A percentile compares a stretch with the other conserved stretches of the same genome.
Conservation (phyloP, 441 rosid species). For the Pelargonium myrrhifolium region DNA sequence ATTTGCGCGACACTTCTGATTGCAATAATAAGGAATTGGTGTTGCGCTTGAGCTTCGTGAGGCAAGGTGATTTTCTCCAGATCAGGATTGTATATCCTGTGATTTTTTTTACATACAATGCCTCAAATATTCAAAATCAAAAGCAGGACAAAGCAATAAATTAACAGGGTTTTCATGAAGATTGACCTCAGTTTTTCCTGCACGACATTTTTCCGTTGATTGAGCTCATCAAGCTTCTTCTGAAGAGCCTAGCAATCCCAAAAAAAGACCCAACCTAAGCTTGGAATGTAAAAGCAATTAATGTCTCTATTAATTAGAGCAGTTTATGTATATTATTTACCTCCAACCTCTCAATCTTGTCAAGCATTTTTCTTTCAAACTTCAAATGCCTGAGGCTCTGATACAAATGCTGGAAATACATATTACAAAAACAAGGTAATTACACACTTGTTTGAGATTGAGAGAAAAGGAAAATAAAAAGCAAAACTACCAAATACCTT, state of each 20-base stretch:
- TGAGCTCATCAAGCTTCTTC: conserved; percentile 15
- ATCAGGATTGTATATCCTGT: conserved; percentile 24
- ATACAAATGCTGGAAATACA: conserved; percentile 15
- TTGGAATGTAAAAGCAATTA: neutral
- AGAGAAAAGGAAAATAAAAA: neutral
- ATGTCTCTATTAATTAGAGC: neutral
- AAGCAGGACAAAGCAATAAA: neutral
- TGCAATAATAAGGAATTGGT: conserved; percentile 8
- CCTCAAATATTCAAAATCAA: neutral
- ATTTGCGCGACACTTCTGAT: conserved; percentile 11
- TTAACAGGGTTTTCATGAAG: neutral
- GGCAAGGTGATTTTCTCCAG: conserved; percentile 9
- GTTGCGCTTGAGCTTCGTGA: conserved; percentile 14
- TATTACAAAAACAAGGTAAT: neutral
- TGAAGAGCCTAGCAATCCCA: conserved; percentile 20
- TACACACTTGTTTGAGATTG: neutral
- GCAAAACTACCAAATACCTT: conserved; percentile 14
- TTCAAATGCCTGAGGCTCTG: conserved; percentile 20
- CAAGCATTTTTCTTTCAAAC: conserved; percentile 23
- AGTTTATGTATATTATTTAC: neutral
- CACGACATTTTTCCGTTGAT: conserved; percentile 5
- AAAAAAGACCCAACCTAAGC: neutral
- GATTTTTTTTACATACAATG: neutral
- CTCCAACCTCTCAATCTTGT: conserved; percentile 20
- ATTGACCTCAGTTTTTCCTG: conserved; percentile 22